Percentiles rank a stretch among this genome's conserved stretches.
Conservation (phyloP, 495 filamentous ascomycete species). For the Neurospora sp. region DNA sequence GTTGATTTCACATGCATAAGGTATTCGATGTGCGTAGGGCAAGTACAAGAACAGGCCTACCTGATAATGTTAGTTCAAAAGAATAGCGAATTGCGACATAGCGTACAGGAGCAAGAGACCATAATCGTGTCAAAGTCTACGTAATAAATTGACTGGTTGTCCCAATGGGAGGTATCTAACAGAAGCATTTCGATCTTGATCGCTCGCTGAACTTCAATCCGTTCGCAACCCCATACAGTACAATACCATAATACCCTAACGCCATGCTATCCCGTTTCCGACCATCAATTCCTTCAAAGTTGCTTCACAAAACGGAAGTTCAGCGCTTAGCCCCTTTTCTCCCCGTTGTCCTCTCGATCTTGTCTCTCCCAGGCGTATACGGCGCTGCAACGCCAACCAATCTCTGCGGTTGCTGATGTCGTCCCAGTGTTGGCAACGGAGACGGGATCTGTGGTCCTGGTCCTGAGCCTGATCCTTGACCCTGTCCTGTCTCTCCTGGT, state of each 20-base stretch:
- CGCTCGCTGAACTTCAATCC: not conserved
- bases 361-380: constrained; percentile 62
- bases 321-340: constrained; percentile 16
- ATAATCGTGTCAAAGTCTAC: not conserved
- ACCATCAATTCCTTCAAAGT: not conserved
- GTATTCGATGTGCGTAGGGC: not conserved
- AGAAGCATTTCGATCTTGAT: not conserved
- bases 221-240: not conserved
- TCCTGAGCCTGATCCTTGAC: not conserved
- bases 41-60: not conserved
- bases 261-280: constrained; percentile 5
- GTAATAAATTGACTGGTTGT: not conserved
- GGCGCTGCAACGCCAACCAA: constrained; percentile 56
- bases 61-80: not conserved
- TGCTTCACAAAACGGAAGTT: not conserved
- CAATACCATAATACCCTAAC: not conserved
- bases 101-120: not conserved
- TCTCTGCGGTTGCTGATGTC: constrained; percentile 11
- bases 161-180: not conserved
- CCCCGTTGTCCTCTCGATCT: constrained; percentile 43
- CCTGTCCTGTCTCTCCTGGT: not conserved
- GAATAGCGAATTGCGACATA: not conserved
- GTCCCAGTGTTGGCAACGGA: not conserved
- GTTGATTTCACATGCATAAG: not conserved
- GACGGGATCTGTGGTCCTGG: not conserved